Evolutionary conservation across 108 stramenopile species (phyloP).

Genomic region (Skeletonema potamos): DNA sequence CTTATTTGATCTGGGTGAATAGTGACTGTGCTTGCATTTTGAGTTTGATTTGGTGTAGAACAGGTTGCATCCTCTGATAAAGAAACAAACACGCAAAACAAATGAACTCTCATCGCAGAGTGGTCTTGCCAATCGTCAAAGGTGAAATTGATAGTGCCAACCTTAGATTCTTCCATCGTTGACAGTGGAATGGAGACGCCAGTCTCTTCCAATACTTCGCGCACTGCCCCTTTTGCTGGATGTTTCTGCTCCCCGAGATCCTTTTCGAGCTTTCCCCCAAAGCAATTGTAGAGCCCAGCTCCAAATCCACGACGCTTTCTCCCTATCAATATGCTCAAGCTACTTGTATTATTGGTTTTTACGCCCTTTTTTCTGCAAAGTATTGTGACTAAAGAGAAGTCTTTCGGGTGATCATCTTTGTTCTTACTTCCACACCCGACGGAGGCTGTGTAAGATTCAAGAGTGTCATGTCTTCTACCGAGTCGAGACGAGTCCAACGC

Average conservation of each 20-base stretch:
- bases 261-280: conserved; percentile 71
- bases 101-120: conserved; percentile 65
- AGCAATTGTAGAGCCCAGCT: conserved; percentile 68
- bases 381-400: background rate
- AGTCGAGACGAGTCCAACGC: background rate
- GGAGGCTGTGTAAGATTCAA: background rate
- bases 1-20: conserved; percentile 43
- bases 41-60: background rate
- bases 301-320: conserved; percentile 77
- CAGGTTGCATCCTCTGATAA: conserved; percentile 1
- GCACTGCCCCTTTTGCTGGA: conserved; percentile 56
- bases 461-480: background rate
- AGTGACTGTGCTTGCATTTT: conserved; percentile 6
- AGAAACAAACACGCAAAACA: conserved; percentile 58
- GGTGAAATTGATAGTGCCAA: conserved; percentile 66
- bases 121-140: conserved; percentile 56
- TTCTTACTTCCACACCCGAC: background rate
- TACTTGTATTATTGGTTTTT: background rate
- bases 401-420: background rate
- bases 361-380: background rate
- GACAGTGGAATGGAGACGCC: conserved; percentile 44
- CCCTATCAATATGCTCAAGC: conserved; percentile 61
- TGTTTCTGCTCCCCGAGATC: conserved; percentile 15
- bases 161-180: conserved; percentile 49
- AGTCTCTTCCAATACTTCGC: conserved; percentile 74